Base-by-base conservation (phyloP, 495 filamentous ascomycete species). In the Penicillium maclennaniae region DNA sequence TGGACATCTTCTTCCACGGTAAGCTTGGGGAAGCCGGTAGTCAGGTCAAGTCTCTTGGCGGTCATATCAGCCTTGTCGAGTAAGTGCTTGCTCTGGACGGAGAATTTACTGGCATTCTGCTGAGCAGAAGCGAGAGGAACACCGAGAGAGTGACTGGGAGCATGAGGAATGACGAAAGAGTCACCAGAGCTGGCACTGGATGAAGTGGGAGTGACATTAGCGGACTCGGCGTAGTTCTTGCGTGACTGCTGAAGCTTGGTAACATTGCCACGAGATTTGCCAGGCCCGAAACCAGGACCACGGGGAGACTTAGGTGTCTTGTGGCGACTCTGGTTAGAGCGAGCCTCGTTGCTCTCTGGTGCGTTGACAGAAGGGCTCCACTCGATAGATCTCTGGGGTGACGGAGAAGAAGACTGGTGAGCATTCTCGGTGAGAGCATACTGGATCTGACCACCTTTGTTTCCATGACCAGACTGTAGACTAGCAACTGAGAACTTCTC, bases 401-500 rank as follows among this genome's bases (percentile, higher is more conserved):
- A 12, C 31, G 14, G 31, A 1, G 10, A 12, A 1, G 25, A 54
- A 45, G 20, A 16, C 27, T 43, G 58, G n/a, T 25, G 39, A 12
- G 17, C 19, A 40, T 16, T 0, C 38, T 40, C 38, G 4, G 37
- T 39, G n/a, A 40, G 6, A 40, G n/a, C 12, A 10, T 34, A 31
- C 27, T 34, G 31, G 5, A 4, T 12, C n/a, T 54, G 59, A 42
- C 49, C 28, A 27, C 58, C 61, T n/a, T 38, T 39, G 25, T 58
- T 48, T 21, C 60, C 27, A 17, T 43, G 23, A 44, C 5, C 58
- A 17, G 46, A 54, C 16, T 53, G 51, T 4, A 66, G 49, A 45
- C 70, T 74, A 0, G 63, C 23, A 0, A 80, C 51, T 9, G 53
- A 52, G 51, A 67, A 59, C 64, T 74, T 71, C 28, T 83, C 78